Evolutionary conservation across 306 rosid genomes (phyloP), one percentile per base, ranked within the genome.

Genomic region (Prunus salicina): DNA sequence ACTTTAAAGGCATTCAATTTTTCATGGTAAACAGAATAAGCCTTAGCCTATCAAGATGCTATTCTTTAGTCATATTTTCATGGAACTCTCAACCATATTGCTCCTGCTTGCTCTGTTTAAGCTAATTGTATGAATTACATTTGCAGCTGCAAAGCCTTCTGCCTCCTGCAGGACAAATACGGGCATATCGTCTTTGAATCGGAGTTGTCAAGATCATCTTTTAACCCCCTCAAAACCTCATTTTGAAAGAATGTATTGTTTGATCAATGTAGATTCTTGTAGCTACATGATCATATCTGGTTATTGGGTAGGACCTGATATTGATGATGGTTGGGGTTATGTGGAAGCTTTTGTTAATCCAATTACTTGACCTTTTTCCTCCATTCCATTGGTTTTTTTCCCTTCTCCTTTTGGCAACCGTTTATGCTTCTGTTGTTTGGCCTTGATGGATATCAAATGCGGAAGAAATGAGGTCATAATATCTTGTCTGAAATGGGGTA

Each of bases 291-390:
- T 91, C 72, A 78, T 93, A 67, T 79, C 82, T 76, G 98, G 98
- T 79, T 93, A 83, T 81, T 93, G 97, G 97, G 94, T 91, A 34
- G 97, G 98, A 68, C 98, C 98, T 76, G 97, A 93, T 86, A 64
- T 74, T 60, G 98, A 93, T 78, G 97, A 91, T 81, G 98, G 96
- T 22, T 93, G 96, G 96, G 97, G 98, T 55, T 86, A 80, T 81
- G 85, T 90, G 74, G 94, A 91, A 83, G 98, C 98, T 70, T 79
- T 84, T 76, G 71, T 93, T 71, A 79, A 86, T 67, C 90, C 69
- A 76, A 82, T 83, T 64, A 56, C 81, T 63, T 86, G 83, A 90
- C 52, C n/a, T 53, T 45, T 45, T 3, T 45, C 43, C 18, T 1
- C 3, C 6, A 41, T 15, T 16, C 77, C 46, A 24, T 13, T 6